phyloP scores from a whole-genome alignment of 441 rosid species.

The Adansonia grandidieri region DNA sequence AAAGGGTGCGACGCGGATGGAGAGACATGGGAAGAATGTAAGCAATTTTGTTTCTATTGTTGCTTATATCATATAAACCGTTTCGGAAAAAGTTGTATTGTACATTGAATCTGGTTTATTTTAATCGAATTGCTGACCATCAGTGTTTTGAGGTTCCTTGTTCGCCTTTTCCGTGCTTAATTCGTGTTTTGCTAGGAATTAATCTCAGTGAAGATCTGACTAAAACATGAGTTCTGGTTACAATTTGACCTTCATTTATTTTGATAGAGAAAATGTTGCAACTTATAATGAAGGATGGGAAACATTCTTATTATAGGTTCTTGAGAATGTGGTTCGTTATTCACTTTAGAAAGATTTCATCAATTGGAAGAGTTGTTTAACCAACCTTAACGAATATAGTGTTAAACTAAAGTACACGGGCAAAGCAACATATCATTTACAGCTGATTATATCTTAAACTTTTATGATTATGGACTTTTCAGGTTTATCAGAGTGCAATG shows the following conservation, averaged over 20 bases:
- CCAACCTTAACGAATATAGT: background rate
- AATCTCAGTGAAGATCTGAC: background rate
- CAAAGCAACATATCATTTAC: background rate
- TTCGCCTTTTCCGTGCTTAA: background rate
- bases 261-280: background rate
- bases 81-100: background rate
- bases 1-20: conserved; percentile 84
- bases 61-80: conserved; percentile 2
- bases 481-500: conserved; percentile 80
- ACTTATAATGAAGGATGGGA: background rate
- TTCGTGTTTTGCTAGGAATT: background rate
- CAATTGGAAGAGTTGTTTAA: background rate
- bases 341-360: conserved; percentile 4
- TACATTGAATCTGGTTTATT: background rate
- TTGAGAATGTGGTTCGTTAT: background rate
- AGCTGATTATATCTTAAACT: conserved; percentile 7
- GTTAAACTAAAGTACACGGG: background rate
- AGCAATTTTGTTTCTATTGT: conserved; percentile 39
- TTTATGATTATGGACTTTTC: conserved; percentile 29
- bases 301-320: background rate
- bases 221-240: background rate
- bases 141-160: background rate
- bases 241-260: background rate
- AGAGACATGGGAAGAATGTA: conserved; percentile 94
- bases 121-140: background rate